Conservation (phyloP, 106 monocot species). For the Dioscorea dumetorum region DNA sequence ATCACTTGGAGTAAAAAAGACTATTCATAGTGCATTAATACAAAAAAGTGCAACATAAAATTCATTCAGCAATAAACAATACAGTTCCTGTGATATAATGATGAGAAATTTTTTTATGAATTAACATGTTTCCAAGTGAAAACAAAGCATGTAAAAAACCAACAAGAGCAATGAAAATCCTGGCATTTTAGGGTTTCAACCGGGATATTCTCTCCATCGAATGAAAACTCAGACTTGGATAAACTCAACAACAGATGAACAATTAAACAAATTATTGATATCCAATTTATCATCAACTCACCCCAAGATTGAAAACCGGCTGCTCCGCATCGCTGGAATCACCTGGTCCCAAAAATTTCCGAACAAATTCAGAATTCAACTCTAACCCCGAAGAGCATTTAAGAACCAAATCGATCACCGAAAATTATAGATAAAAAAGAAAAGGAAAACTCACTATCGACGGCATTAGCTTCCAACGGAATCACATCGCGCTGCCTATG, state of each 20-base stretch:
- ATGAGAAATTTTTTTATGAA: too few species aligned
- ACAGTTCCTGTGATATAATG: too few species aligned
- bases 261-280: neutral
- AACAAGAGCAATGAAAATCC: neutral
- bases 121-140: too few species aligned
- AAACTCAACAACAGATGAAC: neutral
- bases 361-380: neutral
- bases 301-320: constrained; percentile 73
- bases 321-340: constrained; percentile 59
- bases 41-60: too few species aligned
- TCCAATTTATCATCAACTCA: constrained; percentile 3
- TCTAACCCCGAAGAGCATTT: too few species aligned
- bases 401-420: neutral
- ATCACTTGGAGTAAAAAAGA: too few species aligned
- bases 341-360: constrained; percentile 5
- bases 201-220: too few species aligned
- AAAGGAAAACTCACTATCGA: constrained; percentile 14
- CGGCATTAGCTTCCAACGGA: constrained; percentile 44
- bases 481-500: constrained; percentile 85
- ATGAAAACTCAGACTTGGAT: neutral
- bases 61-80: too few species aligned
- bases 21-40: too few species aligned
- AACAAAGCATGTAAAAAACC: neutral
- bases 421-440: neutral
- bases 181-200: neutral